phyloP scores from a whole-genome alignment of 768 basidiomycete species.

The Leccinellum rugosiceps region DNA sequence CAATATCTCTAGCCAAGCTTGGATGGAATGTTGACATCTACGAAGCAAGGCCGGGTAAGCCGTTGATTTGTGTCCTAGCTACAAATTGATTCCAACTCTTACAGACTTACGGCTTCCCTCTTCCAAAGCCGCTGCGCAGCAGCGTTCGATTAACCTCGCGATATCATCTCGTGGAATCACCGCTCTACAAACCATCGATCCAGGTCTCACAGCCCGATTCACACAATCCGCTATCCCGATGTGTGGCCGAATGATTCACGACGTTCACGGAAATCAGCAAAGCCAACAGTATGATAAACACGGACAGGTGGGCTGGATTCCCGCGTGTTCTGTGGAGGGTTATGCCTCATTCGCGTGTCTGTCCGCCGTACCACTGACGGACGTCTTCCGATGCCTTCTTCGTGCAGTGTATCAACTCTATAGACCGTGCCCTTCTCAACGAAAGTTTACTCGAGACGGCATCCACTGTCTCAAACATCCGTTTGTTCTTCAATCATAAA shows the following conservation, averaged over 20 bases:
- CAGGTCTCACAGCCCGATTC: constrained; percentile 63
- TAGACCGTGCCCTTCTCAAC: constrained; percentile 86
- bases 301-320: constrained; percentile 65
- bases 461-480: constrained; percentile 58
- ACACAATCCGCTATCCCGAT: constrained; percentile 85
- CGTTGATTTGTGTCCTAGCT: constrained; percentile 11
- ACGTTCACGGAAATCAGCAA: constrained; percentile 61
- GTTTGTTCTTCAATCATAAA: constrained; percentile 78
- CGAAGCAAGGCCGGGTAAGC: constrained; percentile 73
- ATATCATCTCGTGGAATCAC: constrained; percentile 92
- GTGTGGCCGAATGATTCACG: constrained; percentile 95
- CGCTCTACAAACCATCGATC: constrained; percentile 80
- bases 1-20: constrained; percentile 77
- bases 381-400: constrained; percentile 22
- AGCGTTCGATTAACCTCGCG: constrained; percentile 94
- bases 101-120: constrained; percentile 73
- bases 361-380: constrained; percentile 19
- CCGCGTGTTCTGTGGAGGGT: constrained; percentile 8
- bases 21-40: constrained; percentile 84
- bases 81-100: constrained; percentile 12
- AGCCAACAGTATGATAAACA: constrained; percentile 87
- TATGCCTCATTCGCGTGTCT: constrained; percentile 20
- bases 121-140: constrained; percentile 60
- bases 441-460: constrained; percentile 79
- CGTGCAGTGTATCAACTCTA: constrained; percentile 86